phyloP scores from a whole-genome alignment of 208 protist genomes.

The Trypanosoma avium region DNA sequence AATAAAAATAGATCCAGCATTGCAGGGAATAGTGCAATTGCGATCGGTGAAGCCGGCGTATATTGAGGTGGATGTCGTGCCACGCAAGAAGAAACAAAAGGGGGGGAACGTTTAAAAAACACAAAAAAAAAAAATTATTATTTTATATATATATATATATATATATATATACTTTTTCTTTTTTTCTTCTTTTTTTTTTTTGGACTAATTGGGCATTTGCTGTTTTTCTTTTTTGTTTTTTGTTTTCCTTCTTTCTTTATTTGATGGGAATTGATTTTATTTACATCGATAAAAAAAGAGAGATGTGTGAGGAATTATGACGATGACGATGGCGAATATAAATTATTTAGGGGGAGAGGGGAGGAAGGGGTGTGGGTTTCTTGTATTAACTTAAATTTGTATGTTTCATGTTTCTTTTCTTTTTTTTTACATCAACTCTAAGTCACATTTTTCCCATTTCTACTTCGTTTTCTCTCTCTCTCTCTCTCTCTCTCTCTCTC shows the following conservation, averaged over 20 bases:
- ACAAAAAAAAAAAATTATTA: neutral
- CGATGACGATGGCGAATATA: too few relatives aligned
- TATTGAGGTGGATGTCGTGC: constrained; percentile 31
- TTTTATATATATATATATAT: neutral
- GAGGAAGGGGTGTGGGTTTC: too few relatives aligned
- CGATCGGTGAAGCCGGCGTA: constrained; percentile 47
- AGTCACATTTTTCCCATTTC: too few relatives aligned
- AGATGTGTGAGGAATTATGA: constrained; percentile 2
- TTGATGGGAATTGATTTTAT: too few relatives aligned
- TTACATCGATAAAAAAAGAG: neutral
- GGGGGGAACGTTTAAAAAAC: neutral
- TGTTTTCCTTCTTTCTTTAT: neutral
- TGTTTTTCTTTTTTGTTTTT: neutral
- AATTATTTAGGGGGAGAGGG: too few relatives aligned
- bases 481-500: too few relatives aligned
- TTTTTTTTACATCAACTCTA: too few relatives aligned
- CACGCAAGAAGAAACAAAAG: neutral
- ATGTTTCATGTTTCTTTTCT: too few relatives aligned
- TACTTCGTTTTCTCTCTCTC: too few relatives aligned
- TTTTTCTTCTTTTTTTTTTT: neutral
- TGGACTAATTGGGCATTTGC: too few relatives aligned
- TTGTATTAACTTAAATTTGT: too few relatives aligned
- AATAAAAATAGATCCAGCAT: constrained; percentile 38
- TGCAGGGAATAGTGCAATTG: constrained; percentile 28
- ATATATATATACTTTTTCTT: neutral